Evolutionary conservation across 495 filamentous ascomycete genomes (phyloP), one percentile per base, ranked within the genome.

Genomic region (Penicillium odoratum): DNA sequence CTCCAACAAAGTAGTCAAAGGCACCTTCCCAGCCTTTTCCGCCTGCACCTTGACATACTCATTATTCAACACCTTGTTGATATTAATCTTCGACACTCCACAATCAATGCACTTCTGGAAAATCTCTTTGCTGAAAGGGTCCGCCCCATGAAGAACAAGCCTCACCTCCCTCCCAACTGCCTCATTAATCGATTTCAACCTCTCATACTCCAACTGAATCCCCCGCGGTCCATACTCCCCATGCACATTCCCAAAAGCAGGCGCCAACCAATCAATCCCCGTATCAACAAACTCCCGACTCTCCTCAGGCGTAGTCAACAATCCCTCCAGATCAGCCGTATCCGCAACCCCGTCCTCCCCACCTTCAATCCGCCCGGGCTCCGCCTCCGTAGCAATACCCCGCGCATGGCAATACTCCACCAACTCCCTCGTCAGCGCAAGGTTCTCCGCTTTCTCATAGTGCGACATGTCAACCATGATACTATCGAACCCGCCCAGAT

Each of bases 391-490:
- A 7, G 86, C 86, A 56, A 93, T 92, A 8, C 88, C 89, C 38
- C 87, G 76, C 68, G 76, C 86, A 60, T 92, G 85, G 67, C 88
- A 92, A 65, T 90, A 90, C 26, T 65, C 63, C 7, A 84, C 83
- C 56, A 93, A 75, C 62, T 93, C 89, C 34, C 78, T 75, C 38
- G 90, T 95, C 66, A 87, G 69, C 3, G 79, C 69, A 38, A 95
- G 76, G 59, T 95, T 93, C 76, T 92, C 88, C 40, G 83, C 89
- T 66, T 90, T 91, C 69, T 90, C 88, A 69, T 92, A 88, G 70
- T 93, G 86, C 64, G 79, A 86, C 87, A 90, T 91, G 71, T 91
- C 88, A 48, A 89, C 85, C 86, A 91, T 91, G 78, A 92, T 91
- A 69, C 83, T 85, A 72, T 92, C 89, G 66, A 91, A 92, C 36